Evolutionary conservation across 2,329 filamentous ascomycete species (phyloP).

Genomic region (Scorias spongiosa): DNA sequence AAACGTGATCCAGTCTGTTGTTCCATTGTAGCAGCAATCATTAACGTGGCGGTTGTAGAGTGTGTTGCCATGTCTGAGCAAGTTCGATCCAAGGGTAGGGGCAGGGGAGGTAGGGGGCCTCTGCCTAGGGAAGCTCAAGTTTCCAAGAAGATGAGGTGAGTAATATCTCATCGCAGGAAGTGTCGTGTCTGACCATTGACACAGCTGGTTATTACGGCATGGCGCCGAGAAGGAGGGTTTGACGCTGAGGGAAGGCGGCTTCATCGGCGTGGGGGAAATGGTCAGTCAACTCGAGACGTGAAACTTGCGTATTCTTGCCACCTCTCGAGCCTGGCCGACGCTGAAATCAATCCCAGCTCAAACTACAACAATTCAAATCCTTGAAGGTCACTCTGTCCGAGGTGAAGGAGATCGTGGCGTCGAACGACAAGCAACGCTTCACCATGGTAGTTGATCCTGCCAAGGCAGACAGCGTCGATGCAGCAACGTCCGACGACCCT

Average conservation of each 20-base stretch:
- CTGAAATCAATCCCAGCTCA: slow-evolving; percentile 26
- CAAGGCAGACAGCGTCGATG: slow-evolving; percentile 8
- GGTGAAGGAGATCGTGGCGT: slow-evolving; percentile 50
- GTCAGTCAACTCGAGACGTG: slow-evolving; percentile 24
- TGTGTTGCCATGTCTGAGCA: not conserved
- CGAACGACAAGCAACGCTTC: slow-evolving; percentile 86
- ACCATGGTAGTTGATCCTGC: slow-evolving; percentile 45
- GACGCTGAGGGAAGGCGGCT: slow-evolving; percentile 42
- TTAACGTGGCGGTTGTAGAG: too few species aligned
- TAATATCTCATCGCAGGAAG: not conserved
- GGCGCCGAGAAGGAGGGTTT: slow-evolving; percentile 45
- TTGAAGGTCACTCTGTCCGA: slow-evolving; percentile 64
- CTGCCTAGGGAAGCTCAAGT: slow-evolving; percentile 29
- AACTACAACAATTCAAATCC: slow-evolving; percentile 45
- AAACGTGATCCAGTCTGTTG: too few species aligned
- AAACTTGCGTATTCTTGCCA: too few species aligned
- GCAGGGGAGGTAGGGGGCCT: slow-evolving; percentile 9
- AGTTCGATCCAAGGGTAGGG: not conserved
- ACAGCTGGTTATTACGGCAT: slow-evolving; percentile 41
- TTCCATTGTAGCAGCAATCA: too few species aligned
- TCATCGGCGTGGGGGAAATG: slow-evolving; percentile 43
- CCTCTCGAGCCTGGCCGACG: too few species aligned
- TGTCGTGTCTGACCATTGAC: slow-evolving; percentile 9
- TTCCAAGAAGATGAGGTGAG: slow-evolving; percentile 28
- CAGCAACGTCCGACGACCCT: slow-evolving; percentile 25